A percentile compares a stretch with the other conserved stretches of the same genome.
These are phyloP conservation scores for Tilletia horrida DNA, from an alignment of 1,284 basidiomycete genomes.

Conservation along the genomic window DNA sequence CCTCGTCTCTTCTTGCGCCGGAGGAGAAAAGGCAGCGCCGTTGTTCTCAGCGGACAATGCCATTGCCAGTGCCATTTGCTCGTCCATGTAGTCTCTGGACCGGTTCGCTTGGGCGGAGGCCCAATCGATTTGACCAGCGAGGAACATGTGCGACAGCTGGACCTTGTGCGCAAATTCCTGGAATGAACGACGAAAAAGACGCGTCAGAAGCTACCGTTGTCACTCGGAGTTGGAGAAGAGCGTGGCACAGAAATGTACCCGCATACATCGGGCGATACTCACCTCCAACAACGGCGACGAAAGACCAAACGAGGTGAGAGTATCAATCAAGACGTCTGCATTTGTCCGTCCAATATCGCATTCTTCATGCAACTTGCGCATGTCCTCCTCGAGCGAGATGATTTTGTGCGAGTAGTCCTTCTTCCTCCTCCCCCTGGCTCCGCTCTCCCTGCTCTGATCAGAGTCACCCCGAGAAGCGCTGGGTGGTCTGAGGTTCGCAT, in stretches of 20 bases:
- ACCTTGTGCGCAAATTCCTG: slow-evolving; percentile 38
- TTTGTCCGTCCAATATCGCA: slow-evolving; percentile 39
- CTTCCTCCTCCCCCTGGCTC: background rate
- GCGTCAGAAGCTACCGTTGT: too few relatives aligned
- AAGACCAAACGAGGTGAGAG: slow-evolving; percentile 25
- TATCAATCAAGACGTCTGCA: slow-evolving; percentile 34
- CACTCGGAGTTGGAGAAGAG: too few relatives aligned
- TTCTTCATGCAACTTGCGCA: slow-evolving; percentile 40
- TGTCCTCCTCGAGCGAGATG: slow-evolving; percentile 30
- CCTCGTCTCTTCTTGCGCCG: slow-evolving; percentile 22
- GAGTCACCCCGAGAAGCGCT: background rate
- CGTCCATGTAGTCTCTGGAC: slow-evolving; percentile 7
- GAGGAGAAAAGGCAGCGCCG: background rate
- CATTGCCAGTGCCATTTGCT: slow-evolving; percentile 5
- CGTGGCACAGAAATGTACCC: background rate
- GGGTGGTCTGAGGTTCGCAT: background rate
- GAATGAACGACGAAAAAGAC: slow-evolving; percentile 7
- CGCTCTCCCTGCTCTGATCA: background rate
- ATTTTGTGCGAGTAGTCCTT: slow-evolving; percentile 19
- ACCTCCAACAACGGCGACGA: slow-evolving; percentile 18
- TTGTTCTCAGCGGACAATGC: slow-evolving; percentile 6
- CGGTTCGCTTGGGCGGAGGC: slow-evolving; percentile 38
- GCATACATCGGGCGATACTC: slow-evolving; percentile 20
- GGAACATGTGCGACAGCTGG: slow-evolving; percentile 29
- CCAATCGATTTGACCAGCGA: slow-evolving; percentile 40